Evolutionary conservation across 371 early-diverging fungal species (phyloP).

Genomic region (Syncephalastrum sp.): DNA sequence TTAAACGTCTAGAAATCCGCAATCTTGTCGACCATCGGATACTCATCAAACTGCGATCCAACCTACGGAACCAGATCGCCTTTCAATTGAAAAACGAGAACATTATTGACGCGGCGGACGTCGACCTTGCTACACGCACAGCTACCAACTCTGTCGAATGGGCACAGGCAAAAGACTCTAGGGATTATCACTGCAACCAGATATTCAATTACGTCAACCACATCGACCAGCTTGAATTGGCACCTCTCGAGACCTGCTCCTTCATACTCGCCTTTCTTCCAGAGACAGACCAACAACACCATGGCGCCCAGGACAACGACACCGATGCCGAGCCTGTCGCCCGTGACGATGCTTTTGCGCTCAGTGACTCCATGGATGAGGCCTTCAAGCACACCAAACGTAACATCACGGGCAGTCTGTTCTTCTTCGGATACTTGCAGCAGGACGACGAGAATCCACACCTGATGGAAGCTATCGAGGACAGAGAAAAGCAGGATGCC

Average conservation of each 20-base stretch:
- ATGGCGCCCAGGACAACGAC: too few species aligned
- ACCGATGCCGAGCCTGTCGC: conserved; percentile 6
- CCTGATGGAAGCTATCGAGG: conserved; percentile 1
- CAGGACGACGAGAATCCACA: conserved; percentile 7
- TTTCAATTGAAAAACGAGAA: conserved; percentile 91
- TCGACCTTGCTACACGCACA: conserved; percentile 14
- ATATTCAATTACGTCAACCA: conserved; percentile 88
- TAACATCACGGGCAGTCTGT: conserved; percentile 82
- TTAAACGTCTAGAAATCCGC: conserved; percentile 71
- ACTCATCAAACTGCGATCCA: conserved; percentile 77
- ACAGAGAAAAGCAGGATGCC: conserved; percentile 11
- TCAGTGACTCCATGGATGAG: conserved; percentile 50
- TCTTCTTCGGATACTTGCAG: conserved; percentile 77
- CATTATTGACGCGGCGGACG: conserved; percentile 32
- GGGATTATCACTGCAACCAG: conserved; percentile 78
- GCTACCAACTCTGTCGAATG: conserved; percentile 69
- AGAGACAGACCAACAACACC: conserved; percentile 17
- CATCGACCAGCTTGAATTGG: conserved; percentile 72
- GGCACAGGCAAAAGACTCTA: conserved; percentile 28
- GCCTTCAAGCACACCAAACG: conserved; percentile 31
- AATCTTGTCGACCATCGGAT: conserved; percentile 63
- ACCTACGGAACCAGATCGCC: conserved; percentile 78
- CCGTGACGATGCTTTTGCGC: conserved; percentile 6
- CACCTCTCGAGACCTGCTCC: conserved; percentile 58
- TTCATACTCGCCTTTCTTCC: conserved; percentile 83